Evolutionary conservation across 768 basidiomycete species (phyloP).

Genomic region (Rhodotorula taiwanensis): DNA sequence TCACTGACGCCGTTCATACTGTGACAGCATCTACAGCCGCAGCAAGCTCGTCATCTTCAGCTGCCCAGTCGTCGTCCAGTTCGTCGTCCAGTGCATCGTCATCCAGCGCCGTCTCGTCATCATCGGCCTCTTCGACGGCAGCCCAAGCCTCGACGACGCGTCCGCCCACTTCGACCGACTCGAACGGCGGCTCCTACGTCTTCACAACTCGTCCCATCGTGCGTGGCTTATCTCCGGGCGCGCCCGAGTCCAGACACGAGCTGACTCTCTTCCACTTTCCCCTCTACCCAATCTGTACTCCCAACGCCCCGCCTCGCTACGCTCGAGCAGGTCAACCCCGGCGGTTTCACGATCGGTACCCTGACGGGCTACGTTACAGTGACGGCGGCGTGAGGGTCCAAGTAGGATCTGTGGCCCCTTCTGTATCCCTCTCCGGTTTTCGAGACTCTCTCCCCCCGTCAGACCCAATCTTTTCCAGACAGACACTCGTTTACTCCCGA

Average conservation of each 20-base stretch:
- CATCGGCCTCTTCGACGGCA: constrained; percentile 1
- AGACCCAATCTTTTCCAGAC: too few species aligned
- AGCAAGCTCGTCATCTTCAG: not conserved
- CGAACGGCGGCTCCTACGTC: constrained; percentile 10
- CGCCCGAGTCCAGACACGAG: not conserved
- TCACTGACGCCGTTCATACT: too few species aligned
- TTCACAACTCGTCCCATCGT: constrained; percentile 29
- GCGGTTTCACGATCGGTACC: constrained; percentile 25
- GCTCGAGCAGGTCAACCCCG: constrained; percentile 17
- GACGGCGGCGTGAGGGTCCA: not conserved
- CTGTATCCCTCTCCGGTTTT: too few species aligned
- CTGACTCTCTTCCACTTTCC: not conserved
- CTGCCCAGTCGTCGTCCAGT: not conserved
- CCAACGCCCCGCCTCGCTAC: too few species aligned
- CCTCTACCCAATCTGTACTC: too few species aligned
- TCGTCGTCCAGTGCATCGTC: not conserved
- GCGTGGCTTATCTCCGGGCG: not conserved
- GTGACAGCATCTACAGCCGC: too few species aligned
- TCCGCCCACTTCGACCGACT: constrained; percentile 9
- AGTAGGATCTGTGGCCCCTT: not conserved
- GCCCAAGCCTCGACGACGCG: not conserved
- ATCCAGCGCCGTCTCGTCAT: not conserved
- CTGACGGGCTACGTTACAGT: constrained; percentile 12
- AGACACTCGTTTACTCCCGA: too few species aligned
- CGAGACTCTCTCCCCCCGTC: too few species aligned